Evolutionary conservation across 2,329 filamentous ascomycete genomes (phyloP).

Genomic region (Botrytis paeoniae): DNA sequence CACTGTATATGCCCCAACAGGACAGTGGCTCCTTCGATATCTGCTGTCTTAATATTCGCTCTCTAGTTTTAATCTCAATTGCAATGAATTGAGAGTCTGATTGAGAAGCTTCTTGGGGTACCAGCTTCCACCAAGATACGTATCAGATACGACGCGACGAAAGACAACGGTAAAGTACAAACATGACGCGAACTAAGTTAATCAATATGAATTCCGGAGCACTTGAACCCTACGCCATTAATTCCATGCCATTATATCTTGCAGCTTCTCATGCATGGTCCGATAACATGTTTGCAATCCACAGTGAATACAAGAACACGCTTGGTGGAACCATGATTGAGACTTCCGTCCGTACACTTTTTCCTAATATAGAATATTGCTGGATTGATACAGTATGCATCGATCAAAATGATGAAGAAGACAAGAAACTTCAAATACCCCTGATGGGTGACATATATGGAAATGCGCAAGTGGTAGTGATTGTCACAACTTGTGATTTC

Average conservation of each 20-base stretch:
- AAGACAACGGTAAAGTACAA: not conserved
- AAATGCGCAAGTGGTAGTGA: constrained; percentile 12
- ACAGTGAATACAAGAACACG: not conserved
- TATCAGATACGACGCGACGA: not conserved
- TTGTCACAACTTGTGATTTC: constrained; percentile 14
- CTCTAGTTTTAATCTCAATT: not conserved
- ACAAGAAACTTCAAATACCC: constrained; percentile 22
- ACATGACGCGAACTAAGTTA: constrained; percentile 6
- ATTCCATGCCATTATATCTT: constrained; percentile 18
- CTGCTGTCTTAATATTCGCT: not conserved
- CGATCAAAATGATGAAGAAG: constrained; percentile 21
- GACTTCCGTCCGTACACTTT: constrained; percentile 7
- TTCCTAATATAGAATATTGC: constrained; percentile 13
- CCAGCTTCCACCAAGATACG: not conserved
- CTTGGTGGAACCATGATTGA: constrained; percentile 15
- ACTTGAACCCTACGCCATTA: constrained; percentile 10
- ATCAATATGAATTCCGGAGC: constrained; percentile 8
- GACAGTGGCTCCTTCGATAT: not conserved
- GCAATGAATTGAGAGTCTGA: not conserved
- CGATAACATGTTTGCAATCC: constrained; percentile 12
- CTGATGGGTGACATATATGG: constrained; percentile 24
- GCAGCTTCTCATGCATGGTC: constrained; percentile 19
- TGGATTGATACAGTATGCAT: constrained; percentile 26
- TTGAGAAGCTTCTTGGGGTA: not conserved
- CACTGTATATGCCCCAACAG: not conserved